Evolutionary conservation across 192 early-diverging fungal species (phyloP).

Genomic region (Podila horticola): DNA sequence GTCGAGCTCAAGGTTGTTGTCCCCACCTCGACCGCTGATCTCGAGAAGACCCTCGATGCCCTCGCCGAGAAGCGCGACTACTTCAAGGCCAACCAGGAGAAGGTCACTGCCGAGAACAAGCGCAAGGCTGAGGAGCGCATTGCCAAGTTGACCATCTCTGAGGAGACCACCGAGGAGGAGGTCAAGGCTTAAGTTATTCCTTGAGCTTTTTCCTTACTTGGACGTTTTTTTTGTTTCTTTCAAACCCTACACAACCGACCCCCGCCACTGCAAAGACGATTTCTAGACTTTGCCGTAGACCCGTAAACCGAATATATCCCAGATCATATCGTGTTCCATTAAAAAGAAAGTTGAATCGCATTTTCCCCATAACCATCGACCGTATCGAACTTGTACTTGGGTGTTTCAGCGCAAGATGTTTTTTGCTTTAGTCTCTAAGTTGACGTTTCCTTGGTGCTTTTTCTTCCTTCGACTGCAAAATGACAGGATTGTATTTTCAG

Average conservation of each 20-base stretch:
- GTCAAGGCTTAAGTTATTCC: constrained; percentile 23
- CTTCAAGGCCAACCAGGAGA: constrained; percentile 82
- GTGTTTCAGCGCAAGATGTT: background rate
- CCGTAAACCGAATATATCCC: constrained; percentile 50
- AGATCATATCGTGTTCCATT: constrained; percentile 28
- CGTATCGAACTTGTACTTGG: background rate
- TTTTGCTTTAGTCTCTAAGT: background rate
- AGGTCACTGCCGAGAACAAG: constrained; percentile 87
- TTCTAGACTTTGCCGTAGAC: constrained; percentile 25
- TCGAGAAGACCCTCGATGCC: constrained; percentile 75
- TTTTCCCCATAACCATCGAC: background rate
- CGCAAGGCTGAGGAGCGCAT: constrained; percentile 88
- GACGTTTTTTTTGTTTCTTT: no score
- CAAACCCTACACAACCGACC: background rate
- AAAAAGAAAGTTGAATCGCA: constrained; percentile 1
- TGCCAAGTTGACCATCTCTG: constrained; percentile 54
- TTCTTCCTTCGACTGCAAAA: background rate
- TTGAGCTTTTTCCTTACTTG: no score
- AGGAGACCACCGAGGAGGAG: constrained; percentile 27
- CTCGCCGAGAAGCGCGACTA: constrained; percentile 75
- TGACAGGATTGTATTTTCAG: background rate
- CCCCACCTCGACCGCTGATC: constrained; percentile 75
- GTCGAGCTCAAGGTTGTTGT: constrained; percentile 79
- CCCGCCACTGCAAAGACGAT: constrained; percentile 32
- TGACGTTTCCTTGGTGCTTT: no score